Evolutionary conservation across 768 basidiomycete species (phyloP).

Genomic region (Tylopilus subfusipes): DNA sequence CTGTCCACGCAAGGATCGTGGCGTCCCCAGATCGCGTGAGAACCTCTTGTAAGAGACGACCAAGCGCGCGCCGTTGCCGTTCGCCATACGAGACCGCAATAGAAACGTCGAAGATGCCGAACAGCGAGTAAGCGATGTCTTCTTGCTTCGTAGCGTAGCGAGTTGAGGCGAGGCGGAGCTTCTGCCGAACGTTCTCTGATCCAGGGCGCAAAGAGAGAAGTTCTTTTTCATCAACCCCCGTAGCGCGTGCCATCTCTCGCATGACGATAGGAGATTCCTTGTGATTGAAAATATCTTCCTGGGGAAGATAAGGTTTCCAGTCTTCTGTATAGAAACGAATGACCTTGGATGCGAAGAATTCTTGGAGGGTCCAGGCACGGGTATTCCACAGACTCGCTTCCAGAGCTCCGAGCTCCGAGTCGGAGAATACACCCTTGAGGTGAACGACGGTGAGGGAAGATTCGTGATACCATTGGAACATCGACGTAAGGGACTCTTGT

Average conservation of each 20-base stretch:
- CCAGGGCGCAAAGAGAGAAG: conserved; percentile 16
- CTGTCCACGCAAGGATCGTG: conserved; percentile 18
- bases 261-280: conserved; percentile 19
- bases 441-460: conserved; percentile 26
- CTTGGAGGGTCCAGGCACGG: conserved; percentile 25
- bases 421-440: conserved; percentile 14
- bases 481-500: conserved; percentile 24
- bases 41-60: conserved; percentile 19
- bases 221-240: conserved; percentile 4
- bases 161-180: conserved; percentile 20
- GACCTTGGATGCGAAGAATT: conserved; percentile 22
- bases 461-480: conserved; percentile 27
- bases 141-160: conserved; percentile 22
- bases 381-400: conserved; percentile 21
- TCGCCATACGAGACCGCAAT: conserved; percentile 25
- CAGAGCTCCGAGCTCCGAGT: conserved; percentile 8
- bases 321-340: conserved; percentile 11
- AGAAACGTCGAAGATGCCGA: conserved; percentile 24
- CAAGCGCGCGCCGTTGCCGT: conserved; percentile 20
- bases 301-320: conserved; percentile 23
- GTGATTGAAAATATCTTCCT: conserved; percentile 10
- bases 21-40: conserved; percentile 15
- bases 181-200: conserved; percentile 12
- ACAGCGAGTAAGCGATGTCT: conserved; percentile 26
- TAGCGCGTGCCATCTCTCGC: conserved; percentile 18